phyloP scores from a whole-genome alignment of 1,139 yeast species.

The Blastobotrys niveus region DNA sequence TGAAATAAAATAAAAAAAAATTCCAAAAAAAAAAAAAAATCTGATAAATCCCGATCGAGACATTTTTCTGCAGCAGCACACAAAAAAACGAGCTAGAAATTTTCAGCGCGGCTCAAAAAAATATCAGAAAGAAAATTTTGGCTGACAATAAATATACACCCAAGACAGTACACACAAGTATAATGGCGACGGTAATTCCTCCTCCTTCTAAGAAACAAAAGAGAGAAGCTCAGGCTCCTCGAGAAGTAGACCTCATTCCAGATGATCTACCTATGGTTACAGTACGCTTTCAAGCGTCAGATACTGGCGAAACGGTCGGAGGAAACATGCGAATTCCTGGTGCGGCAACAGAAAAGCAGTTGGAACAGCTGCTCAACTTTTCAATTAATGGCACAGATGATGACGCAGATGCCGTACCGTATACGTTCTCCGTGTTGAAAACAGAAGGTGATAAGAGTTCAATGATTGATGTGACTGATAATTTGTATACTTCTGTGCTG shows the following conservation, averaged over 20 bases:
- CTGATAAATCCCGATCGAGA: neutral
- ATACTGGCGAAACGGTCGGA: conserved; percentile 84
- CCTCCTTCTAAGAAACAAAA: conserved; percentile 91
- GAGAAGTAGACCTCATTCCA: conserved; percentile 71
- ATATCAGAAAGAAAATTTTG: neutral
- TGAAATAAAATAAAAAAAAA: neutral
- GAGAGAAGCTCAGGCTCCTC: conserved; percentile 73
- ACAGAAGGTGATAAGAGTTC: conserved; percentile 38
- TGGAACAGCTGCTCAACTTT: conserved; percentile 75
- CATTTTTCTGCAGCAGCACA: neutral
- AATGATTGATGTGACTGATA: conserved; percentile 67
- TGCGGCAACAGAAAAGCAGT: conserved; percentile 73
- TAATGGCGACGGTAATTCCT: conserved; percentile 89
- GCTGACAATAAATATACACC: neutral
- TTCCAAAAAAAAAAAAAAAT: neutral
- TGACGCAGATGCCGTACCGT: conserved; percentile 81
- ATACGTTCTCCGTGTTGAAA: conserved; percentile 64
- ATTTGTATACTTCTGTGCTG: conserved; percentile 69
- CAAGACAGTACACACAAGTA: neutral
- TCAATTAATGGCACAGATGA: conserved; percentile 56
- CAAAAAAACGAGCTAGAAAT: neutral
- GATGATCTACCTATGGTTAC: conserved; percentile 79
- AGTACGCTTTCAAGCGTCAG: conserved; percentile 86
- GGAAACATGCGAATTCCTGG: conserved; percentile 92
- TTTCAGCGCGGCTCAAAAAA: neutral